phyloP scores from a whole-genome alignment of 306 rosid genomes.

The Cicer bijugum region DNA sequence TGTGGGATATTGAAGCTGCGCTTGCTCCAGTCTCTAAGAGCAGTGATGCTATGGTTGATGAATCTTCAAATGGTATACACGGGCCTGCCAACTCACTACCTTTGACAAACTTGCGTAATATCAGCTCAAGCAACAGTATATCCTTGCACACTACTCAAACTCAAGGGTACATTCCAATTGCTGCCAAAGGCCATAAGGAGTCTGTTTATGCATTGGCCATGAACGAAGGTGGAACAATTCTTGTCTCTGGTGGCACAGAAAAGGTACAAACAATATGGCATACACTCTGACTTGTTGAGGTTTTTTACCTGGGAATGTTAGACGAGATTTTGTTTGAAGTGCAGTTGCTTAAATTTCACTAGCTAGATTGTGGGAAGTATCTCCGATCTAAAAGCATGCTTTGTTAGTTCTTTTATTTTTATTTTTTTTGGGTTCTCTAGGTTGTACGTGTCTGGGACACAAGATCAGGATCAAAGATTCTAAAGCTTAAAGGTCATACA shows the following conservation, averaged over 20 bases:
- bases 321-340: slow-evolving; percentile 26
- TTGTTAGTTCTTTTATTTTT: slow-evolving; percentile 33
- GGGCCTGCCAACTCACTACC: slow-evolving; percentile 76
- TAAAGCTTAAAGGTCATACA: slow-evolving; percentile 93
- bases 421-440: slow-evolving; percentile 46
- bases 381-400: slow-evolving; percentile 24
- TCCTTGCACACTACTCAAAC: slow-evolving; percentile 70
- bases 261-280: slow-evolving; percentile 67
- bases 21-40: slow-evolving; percentile 69
- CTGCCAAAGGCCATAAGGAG: slow-evolving; percentile 99
- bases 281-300: slow-evolving; percentile 31
- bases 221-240: slow-evolving; percentile 89
- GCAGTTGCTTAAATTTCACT: slow-evolving; percentile 18
- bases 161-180: slow-evolving; percentile 82
- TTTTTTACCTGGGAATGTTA: slow-evolving; percentile 31
- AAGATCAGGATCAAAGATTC: slow-evolving; percentile 90
- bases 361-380: slow-evolving; percentile 12
- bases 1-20: slow-evolving; percentile 98
- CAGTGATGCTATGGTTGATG: slow-evolving; percentile 75
- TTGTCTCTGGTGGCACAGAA: slow-evolving; percentile 98
- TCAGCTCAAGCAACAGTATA: slow-evolving; percentile 82
- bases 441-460: slow-evolving; percentile 99
- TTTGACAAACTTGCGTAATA: slow-evolving; percentile 73
- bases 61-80: slow-evolving; percentile 72
- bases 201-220: slow-evolving; percentile 97